These are phyloP conservation scores for Penicillium sp. DNA, from an alignment of 2,329 filamentous ascomycete genomes.

Conservation along the genomic window DNA sequence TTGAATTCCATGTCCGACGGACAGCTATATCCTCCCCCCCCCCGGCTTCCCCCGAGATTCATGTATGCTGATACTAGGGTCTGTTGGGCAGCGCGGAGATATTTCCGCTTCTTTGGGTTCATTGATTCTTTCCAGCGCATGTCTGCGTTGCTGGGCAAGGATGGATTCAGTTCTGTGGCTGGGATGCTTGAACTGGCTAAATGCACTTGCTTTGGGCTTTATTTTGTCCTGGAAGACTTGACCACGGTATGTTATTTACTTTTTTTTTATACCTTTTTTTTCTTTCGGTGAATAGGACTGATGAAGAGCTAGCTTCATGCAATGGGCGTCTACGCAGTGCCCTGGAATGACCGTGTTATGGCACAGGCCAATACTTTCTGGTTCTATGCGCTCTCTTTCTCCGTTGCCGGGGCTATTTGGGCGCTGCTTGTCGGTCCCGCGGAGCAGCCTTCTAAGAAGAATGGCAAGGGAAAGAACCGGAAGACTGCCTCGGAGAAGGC, in stretches of 20 bases:
- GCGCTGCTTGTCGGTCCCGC: constrained; percentile 16
- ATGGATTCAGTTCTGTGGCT: constrained; percentile 23
- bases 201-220: constrained; percentile 62
- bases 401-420: constrained; percentile 39
- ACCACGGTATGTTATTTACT: constrained; percentile 54
- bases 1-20: not conserved
- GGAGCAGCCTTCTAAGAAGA: constrained; percentile 20
- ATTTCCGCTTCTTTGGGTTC: constrained; percentile 68
- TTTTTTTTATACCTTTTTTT: not conserved
- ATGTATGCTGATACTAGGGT: constrained; percentile 5
- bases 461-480: constrained; percentile 22
- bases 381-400: constrained; percentile 61
- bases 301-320: constrained; percentile 39
- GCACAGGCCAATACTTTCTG: constrained; percentile 67
- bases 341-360: constrained; percentile 49
- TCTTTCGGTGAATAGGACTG: not conserved
- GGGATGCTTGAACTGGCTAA: constrained; percentile 53
- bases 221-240: constrained; percentile 64
- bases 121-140: constrained; percentile 58
- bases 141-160: constrained; percentile 41
- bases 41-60: too few relatives aligned
- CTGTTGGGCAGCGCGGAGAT: constrained; percentile 52
- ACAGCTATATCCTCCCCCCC: not conserved
- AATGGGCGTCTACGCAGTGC: constrained; percentile 50
- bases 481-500: constrained; percentile 22